Base-by-base conservation (phyloP, 345 rosid species). In the Eucalyptus regnans region DNA sequence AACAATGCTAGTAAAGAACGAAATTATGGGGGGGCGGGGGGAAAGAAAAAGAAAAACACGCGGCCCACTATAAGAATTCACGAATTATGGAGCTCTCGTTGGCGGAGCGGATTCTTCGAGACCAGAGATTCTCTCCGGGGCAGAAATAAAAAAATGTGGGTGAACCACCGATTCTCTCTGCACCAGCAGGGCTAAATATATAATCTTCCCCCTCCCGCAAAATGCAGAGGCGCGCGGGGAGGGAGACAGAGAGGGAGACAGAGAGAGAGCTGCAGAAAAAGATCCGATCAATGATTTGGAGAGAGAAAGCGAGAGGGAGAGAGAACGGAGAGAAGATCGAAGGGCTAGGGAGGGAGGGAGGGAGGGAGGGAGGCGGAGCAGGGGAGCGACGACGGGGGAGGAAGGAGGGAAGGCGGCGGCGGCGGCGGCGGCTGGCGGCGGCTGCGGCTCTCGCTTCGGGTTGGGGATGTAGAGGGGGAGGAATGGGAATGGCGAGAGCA, bases 101-200 rank as follows among this genome's bases (percentile, higher is more conserved):
- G 64, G 56, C 62, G 46, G 23, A 86, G 87, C 92, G 92, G 92
- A 88, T 86, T 90, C 90, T 81, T 58, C 93, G 86, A 93, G 94
- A 92, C 64, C 87, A 33, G 56, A 52, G 87, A 86, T 31, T 60
- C 87, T 60, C 44, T 52, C 25, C 46, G 50, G 27, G 49, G 80
- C 22, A 60, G 20, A 48, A 29, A 46, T 64, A 80, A 80, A 37
- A 37, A 37, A 52, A 18, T 52, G 14, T 22, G 48, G 25, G 29
- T 20, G 7, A 81, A 27, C 81, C 68, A 56, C 71, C 76, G 31
- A 41, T 76, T 76, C 84, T 22, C 84, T 41, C 84, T 22, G 84
- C 48, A 6, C 62, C 62, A 11, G 48, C 48, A 41, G 29, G 4
- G 29, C 48, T 11, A 76, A 41, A 41, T 76, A 10, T 76, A 76